Evolutionary conservation across 805 yeast species (phyloP), one percentile per base, ranked within the genome.

Genomic region (Maudiozyma turicensis): DNA sequence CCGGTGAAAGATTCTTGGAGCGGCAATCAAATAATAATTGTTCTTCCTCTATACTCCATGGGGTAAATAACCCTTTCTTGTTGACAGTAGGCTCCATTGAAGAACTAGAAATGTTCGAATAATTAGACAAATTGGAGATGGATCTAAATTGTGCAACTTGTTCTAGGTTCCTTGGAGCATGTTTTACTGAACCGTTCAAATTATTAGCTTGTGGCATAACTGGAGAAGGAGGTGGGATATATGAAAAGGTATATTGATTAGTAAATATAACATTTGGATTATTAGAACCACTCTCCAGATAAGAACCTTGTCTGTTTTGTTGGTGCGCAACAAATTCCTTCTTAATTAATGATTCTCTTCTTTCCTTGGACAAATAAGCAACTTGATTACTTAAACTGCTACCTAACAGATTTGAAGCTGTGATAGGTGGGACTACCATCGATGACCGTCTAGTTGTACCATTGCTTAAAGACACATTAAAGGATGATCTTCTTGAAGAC

Each of bases 11-110:
- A 48, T 82, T 83, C 54, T 80, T 69, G 8, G 78, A 66, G 46
- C 84, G 70, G 51, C 77, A 72, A 44, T 75, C 74, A 41, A 78
- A 57, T 38, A 87, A 63, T 35, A 79, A 61, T 52, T 81, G 84
- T 65, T 87, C 95, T 64, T 87, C 95, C 47, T 85, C 93, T 57
- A 48, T 46, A 0, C 76, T 58, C 82, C 82, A 78, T 15, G 53
- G 58, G 13, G 30, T 30, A 3, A 14, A n/a, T n/a, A 3, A 7
- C 6, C 13, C 14, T 10, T 26, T 28, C 32, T 20, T 31, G 6
- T 14, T 11, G 3, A n/a, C 5, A 3, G 41, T 44, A 2, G 9
- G 34, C 26, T 42, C 37, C 29, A 42, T 33, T 20, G 40, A 31
- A 5, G 30, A 11, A 20, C 11, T 8, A 1, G 31, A 29, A 7